Evolutionary conservation across 1,139 yeast genomes (phyloP).

Genomic region (Yamadazyma triangularis): DNA sequence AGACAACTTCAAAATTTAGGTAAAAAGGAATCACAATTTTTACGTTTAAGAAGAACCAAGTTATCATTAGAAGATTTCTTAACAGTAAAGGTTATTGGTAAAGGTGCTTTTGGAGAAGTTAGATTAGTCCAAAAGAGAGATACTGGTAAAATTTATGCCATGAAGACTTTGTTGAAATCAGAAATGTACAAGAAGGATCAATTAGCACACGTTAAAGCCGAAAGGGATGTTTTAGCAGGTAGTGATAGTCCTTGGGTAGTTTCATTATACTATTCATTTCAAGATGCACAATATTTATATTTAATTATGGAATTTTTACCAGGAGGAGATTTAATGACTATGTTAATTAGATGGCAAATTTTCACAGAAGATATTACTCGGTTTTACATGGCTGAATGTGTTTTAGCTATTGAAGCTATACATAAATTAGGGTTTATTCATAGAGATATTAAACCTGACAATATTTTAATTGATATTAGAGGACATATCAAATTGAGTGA

Average conservation of each 20-base stretch:
- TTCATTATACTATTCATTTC: slow-evolving; percentile 74
- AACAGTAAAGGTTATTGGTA: slow-evolving; percentile 80
- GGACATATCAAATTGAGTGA: slow-evolving; percentile 79
- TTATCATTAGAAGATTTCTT: slow-evolving; percentile 68
- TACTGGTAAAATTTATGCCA: slow-evolving; percentile 80
- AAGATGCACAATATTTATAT: slow-evolving; percentile 70
- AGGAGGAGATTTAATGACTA: slow-evolving; percentile 85
- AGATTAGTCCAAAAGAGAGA: slow-evolving; percentile 77
- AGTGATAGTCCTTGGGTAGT: slow-evolving; percentile 89
- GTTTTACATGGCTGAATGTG: slow-evolving; percentile 85
- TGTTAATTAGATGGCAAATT: slow-evolving; percentile 83
- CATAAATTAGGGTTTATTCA: slow-evolving; percentile 78
- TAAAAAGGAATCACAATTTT: slow-evolving; percentile 71
- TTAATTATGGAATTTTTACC: slow-evolving; percentile 82
- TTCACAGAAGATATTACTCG: slow-evolving; percentile 82
- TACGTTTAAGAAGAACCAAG: slow-evolving; percentile 72
- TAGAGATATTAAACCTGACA: slow-evolving; percentile 77
- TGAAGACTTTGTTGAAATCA: slow-evolving; percentile 73
- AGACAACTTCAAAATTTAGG: slow-evolving; percentile 71
- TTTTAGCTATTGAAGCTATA: slow-evolving; percentile 76
- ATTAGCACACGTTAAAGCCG: slow-evolving; percentile 80
- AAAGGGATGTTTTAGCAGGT: slow-evolving; percentile 80
- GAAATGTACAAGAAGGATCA: slow-evolving; percentile 86
- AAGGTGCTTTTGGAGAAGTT: slow-evolving; percentile 86
- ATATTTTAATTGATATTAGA: slow-evolving; percentile 71